Conservation (phyloP, 805 yeast species). For the Tetrapisispora phaffii region DNA sequence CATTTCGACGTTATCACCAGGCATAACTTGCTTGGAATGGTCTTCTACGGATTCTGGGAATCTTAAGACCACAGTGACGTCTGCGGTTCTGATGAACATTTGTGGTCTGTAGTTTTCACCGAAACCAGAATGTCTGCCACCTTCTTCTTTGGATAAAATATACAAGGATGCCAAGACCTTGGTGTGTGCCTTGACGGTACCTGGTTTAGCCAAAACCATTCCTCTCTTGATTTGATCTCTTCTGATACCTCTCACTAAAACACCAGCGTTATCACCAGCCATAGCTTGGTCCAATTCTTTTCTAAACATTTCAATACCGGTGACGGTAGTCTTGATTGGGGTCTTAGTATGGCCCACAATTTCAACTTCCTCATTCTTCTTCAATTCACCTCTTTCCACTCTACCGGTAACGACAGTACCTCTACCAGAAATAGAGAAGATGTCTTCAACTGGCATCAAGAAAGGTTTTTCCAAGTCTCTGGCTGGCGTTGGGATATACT, state of each 20-base stretch:
- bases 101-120: slow-evolving; percentile 97
- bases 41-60: slow-evolving; percentile 82
- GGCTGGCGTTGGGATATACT: slow-evolving; percentile 87
- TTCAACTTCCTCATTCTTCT: slow-evolving; percentile 98
- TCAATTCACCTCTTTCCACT: slow-evolving; percentile 94
- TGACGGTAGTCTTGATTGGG: slow-evolving; percentile 87
- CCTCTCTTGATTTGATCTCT: slow-evolving; percentile 96
- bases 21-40: slow-evolving; percentile 83
- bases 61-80: slow-evolving; percentile 79
- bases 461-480: slow-evolving; percentile 96
- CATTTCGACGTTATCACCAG: slow-evolving; percentile 98
- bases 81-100: slow-evolving; percentile 91
- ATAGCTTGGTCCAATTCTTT: slow-evolving; percentile 94
- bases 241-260: slow-evolving; percentile 93
- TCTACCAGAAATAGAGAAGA: slow-evolving; percentile 97
- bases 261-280: slow-evolving; percentile 99
- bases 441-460: slow-evolving; percentile 94
- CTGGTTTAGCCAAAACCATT: slow-evolving; percentile 93
- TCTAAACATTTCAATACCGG: slow-evolving; percentile 99
- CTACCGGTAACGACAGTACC: slow-evolving; percentile 99
- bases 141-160: slow-evolving; percentile 91
- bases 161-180: slow-evolving; percentile 90
- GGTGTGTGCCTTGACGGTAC: slow-evolving; percentile 83
- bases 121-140: slow-evolving; percentile 98
- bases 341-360: slow-evolving; percentile 84